A percentile compares a stretch with the other conserved stretches of the same genome.
These are phyloP conservation scores for Marasmius oreades DNA, from an alignment of 1,284 basidiomycete genomes.

Conservation along the genomic window DNA sequence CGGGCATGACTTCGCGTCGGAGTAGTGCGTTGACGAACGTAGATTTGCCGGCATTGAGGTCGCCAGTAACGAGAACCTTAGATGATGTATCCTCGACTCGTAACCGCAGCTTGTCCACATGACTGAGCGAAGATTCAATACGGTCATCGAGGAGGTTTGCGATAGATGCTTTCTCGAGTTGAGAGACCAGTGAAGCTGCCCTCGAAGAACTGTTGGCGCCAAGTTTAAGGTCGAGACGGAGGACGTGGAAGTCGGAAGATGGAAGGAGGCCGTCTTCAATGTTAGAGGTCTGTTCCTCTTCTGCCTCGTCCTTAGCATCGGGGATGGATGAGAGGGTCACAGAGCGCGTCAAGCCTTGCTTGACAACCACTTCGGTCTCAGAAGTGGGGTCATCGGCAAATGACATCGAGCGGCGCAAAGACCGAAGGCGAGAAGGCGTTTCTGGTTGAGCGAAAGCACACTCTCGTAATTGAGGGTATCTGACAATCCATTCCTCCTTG, in stretches of 20 bases:
- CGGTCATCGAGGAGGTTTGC: constrained; percentile 90
- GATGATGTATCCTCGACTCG: constrained; percentile 92
- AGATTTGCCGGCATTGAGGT: constrained; percentile 98
- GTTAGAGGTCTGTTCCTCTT: constrained; percentile 27
- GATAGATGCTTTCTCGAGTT: constrained; percentile 90
- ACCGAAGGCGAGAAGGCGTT: constrained; percentile 31
- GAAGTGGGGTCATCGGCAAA: constrained; percentile 78
- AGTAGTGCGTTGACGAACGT: constrained; percentile 96
- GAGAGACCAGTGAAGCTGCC: constrained; percentile 80
- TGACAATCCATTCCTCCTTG: constrained; percentile 80
- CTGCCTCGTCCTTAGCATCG: constrained; percentile 37
- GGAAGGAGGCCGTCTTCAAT: constrained; percentile 40
- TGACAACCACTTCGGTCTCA: constrained; percentile 65
- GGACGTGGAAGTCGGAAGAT: constrained; percentile 73
- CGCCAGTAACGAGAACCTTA: constrained; percentile 98
- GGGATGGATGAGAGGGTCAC: constrained; percentile 52
- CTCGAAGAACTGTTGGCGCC: constrained; percentile 71
- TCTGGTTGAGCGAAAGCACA: constrained; percentile 29
- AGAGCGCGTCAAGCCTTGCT: constrained; percentile 49
- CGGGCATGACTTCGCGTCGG: constrained; percentile 88
- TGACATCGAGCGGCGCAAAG: constrained; percentile 65
- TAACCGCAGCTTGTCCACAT: constrained; percentile 82
- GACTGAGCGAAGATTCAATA: constrained; percentile 72
- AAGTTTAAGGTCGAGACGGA: constrained; percentile 91
- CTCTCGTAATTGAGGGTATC: constrained; percentile 74